Evolutionary conservation across 2,329 filamentous ascomycete genomes (phyloP).

Genomic region (Paramyrothecium roridum): DNA sequence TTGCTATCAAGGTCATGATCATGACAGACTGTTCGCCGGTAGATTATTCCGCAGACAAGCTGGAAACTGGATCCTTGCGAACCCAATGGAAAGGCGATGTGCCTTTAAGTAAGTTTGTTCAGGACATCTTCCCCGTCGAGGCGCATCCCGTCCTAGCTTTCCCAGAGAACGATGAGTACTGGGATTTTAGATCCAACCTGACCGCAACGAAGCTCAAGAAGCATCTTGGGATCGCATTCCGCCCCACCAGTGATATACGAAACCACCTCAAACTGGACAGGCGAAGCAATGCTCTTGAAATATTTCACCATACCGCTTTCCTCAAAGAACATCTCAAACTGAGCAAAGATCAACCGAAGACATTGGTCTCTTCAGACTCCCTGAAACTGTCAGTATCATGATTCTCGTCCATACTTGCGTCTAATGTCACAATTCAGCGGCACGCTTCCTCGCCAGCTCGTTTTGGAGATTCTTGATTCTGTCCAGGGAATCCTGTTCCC

Average conservation of each 20-base stretch:
- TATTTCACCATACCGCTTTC: slow-evolving; percentile 8
- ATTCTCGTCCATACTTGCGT: too few species aligned
- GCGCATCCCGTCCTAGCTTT: not conserved
- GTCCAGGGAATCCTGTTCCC: not conserved
- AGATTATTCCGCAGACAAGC: not conserved
- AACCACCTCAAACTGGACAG: slow-evolving; percentile 8
- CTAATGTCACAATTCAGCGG: not conserved
- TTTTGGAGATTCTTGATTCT: not conserved
- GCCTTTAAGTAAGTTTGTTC: not conserved
- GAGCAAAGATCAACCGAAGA: too few species aligned
- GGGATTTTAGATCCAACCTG: slow-evolving; percentile 1
- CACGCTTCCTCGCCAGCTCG: not conserved
- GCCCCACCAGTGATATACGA: slow-evolving; percentile 7
- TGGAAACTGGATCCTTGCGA: not conserved
- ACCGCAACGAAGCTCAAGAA: slow-evolving; percentile 2
- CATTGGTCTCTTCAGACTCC: not conserved
- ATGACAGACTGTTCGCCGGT: not conserved
- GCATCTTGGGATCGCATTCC: slow-evolving; percentile 3
- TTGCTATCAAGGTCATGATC: not conserved
- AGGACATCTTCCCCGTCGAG: not conserved
- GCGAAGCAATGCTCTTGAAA: slow-evolving; percentile 4
- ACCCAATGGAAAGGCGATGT: not conserved
- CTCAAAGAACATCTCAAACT: slow-evolving; percentile 10
- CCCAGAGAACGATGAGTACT: not conserved
- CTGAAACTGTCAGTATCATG: too few species aligned